Evolutionary conservation across 1,284 basidiomycete species (phyloP).

Genomic region (Mycosarcoma maydis): DNA sequence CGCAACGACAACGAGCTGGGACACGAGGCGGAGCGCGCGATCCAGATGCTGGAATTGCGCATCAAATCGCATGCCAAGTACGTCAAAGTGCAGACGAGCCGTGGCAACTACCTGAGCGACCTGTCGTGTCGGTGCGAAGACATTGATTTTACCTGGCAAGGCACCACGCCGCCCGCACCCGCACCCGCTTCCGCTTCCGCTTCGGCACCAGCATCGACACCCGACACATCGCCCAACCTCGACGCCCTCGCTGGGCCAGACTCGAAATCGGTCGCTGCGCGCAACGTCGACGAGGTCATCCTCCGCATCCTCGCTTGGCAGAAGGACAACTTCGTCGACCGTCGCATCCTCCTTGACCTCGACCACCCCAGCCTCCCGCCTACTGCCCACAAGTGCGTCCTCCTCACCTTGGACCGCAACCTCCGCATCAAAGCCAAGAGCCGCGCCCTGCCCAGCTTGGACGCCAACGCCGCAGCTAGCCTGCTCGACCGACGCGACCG

Average conservation of each 20-base stretch:
- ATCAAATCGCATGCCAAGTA: conserved; percentile 78
- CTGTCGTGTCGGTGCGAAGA: conserved; percentile 85
- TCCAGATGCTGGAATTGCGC: conserved; percentile 78
- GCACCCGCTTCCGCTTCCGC: no score
- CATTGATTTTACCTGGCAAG: conserved; percentile 74
- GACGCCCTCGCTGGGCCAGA: conserved; percentile 11
- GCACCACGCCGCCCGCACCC: no score
- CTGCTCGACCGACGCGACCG: conserved; percentile 15
- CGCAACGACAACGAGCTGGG: conserved; percentile 76
- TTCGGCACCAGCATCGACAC: not conserved
- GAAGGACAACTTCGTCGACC: conserved; percentile 87
- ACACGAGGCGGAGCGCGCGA: conserved; percentile 74
- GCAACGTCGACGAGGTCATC: conserved; percentile 94
- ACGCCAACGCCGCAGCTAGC: conserved; percentile 66
- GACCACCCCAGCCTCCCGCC: conserved; percentile 53
- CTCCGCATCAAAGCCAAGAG: conserved; percentile 72
- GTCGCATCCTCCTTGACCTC: conserved; percentile 72
- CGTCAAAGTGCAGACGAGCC: conserved; percentile 92
- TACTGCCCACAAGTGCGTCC: conserved; percentile 79
- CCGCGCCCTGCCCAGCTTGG: conserved; percentile 78
- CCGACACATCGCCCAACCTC: conserved; percentile 9
- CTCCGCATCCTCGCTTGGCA: conserved; percentile 91
- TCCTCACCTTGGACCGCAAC: conserved; percentile 91
- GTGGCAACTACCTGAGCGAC: conserved; percentile 89
- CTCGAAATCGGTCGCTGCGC: conserved; percentile 70